Percentiles rank a stretch among this genome's conserved stretches.
phyloP scores from a whole-genome alignment of 179 eudicot species.

The Corrigiola litoralis region DNA sequence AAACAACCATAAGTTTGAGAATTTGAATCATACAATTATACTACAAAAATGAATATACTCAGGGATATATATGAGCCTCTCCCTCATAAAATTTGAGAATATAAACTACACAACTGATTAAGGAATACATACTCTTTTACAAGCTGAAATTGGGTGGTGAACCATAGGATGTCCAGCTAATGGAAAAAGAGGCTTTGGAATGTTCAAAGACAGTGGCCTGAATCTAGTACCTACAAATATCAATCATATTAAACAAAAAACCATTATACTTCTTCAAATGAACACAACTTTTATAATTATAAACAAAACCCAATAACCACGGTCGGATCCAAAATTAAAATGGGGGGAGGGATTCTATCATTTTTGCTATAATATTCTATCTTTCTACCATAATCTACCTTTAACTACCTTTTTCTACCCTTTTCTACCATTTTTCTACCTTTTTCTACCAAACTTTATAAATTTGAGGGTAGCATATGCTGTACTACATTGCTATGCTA shows the following conservation, averaged over 20 bases:
- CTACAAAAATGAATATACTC: background rate
- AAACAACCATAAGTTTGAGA: background rate
- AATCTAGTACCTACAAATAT: slow-evolving; percentile 75
- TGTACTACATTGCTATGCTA: too few relatives aligned
- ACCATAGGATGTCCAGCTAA: slow-evolving; percentile 98
- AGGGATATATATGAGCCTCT: too few relatives aligned
- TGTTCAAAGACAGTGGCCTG: slow-evolving; percentile 82
- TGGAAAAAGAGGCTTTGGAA: slow-evolving; percentile 92
- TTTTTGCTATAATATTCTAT: too few relatives aligned
- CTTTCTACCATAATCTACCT: background rate
- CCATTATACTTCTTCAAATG: background rate
- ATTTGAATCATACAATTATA: background rate
- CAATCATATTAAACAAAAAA: background rate
- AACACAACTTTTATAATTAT: too few relatives aligned
- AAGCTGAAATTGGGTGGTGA: slow-evolving; percentile 96
- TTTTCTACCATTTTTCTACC: too few relatives aligned
- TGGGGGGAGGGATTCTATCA: too few relatives aligned
- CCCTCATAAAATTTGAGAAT: background rate
- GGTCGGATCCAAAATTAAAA: too few relatives aligned
- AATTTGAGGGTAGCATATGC: too few relatives aligned
- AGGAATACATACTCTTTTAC: slow-evolving; percentile 72
- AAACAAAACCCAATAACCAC: too few relatives aligned
- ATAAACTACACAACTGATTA: background rate
- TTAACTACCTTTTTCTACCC: too few relatives aligned
- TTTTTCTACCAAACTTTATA: too few relatives aligned